Conservation (phyloP, 2,329 filamentous ascomycete species). For the Venturia carpophila region DNA sequence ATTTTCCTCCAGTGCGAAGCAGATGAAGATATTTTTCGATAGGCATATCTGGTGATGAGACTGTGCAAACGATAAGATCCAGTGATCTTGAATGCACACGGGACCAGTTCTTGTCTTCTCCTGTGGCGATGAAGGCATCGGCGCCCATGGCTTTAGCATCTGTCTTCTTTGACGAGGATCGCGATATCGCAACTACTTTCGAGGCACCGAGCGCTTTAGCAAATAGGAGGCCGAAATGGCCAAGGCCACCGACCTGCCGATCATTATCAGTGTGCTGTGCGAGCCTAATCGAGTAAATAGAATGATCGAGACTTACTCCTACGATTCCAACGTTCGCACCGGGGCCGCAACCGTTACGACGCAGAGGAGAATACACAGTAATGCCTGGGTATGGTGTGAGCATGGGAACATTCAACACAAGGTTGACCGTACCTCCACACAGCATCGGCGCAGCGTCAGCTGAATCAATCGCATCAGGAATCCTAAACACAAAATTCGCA, state of each 20-base stretch:
- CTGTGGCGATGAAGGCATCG: slow-evolving; percentile 45
- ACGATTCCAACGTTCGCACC: slow-evolving; percentile 61
- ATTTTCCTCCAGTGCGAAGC: slow-evolving; percentile 47
- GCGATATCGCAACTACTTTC: slow-evolving; percentile 53
- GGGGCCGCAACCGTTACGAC: slow-evolving; percentile 57
- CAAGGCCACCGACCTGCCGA: slow-evolving; percentile 54
- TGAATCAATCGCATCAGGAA: slow-evolving; percentile 43
- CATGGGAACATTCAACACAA: no score
- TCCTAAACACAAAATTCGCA: slow-evolving; percentile 52
- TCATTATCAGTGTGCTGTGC: not conserved
- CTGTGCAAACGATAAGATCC: slow-evolving; percentile 49
- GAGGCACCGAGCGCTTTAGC: slow-evolving; percentile 61
- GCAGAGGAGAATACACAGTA: slow-evolving; percentile 63
- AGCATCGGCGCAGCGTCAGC: slow-evolving; percentile 60
- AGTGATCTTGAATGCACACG: slow-evolving; percentile 42
- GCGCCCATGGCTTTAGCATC: slow-evolving; percentile 54
- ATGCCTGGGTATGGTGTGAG: slow-evolving; percentile 46
- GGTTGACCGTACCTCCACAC: slow-evolving; percentile 44
- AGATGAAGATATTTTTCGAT: slow-evolving; percentile 50
- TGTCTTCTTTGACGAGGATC: slow-evolving; percentile 47
- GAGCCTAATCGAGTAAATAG: not conserved
- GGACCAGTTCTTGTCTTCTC: slow-evolving; percentile 48
- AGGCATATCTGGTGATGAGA: slow-evolving; percentile 49
- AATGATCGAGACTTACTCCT: slow-evolving; percentile 31
- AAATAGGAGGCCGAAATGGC: slow-evolving; percentile 65